A percentile compares a stretch with the other conserved stretches of the same genome.
These are phyloP conservation scores for Umbelopsis vinacea DNA, from an alignment of 192 early-diverging fungal species.

Conservation along the genomic window DNA sequence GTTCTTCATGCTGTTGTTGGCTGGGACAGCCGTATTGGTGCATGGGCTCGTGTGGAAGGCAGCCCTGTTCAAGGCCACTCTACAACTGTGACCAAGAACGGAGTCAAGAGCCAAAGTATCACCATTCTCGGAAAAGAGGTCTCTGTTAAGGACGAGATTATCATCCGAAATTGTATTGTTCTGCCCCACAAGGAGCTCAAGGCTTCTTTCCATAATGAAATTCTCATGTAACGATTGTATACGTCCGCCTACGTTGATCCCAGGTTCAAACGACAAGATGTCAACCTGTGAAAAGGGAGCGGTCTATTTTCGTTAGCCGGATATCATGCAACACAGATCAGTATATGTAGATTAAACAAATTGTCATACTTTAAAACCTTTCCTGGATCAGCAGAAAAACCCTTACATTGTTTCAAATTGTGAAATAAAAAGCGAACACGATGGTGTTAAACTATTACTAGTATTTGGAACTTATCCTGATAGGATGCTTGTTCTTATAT, in stretches of 20 bases:
- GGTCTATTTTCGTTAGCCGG: too few relatives aligned
- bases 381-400: too few relatives aligned
- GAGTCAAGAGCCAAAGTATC: constrained; percentile 90
- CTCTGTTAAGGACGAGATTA: constrained; percentile 88
- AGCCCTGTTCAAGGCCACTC: constrained; percentile 70
- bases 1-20: constrained; percentile 90
- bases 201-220: constrained; percentile 87
- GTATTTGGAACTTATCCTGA: too few relatives aligned
- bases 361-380: too few relatives aligned
- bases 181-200: constrained; percentile 97
- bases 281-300: too few relatives aligned
- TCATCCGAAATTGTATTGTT: constrained; percentile 97
- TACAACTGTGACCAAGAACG: constrained; percentile 77
- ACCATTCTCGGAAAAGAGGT: constrained; percentile 95
- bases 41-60: constrained; percentile 94
- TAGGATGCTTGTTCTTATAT: too few relatives aligned
- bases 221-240: constrained; percentile 76
- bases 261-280: too few relatives aligned
- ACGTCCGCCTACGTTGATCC: not conserved
- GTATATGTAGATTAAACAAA: too few relatives aligned
- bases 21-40: constrained; percentile 92
- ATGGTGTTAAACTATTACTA: too few relatives aligned
- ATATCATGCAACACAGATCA: too few relatives aligned
- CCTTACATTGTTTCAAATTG: too few relatives aligned
- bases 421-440: too few relatives aligned